phyloP scores from a whole-genome alignment of 768 basidiomycete species.

The Trametes meyenii region DNA sequence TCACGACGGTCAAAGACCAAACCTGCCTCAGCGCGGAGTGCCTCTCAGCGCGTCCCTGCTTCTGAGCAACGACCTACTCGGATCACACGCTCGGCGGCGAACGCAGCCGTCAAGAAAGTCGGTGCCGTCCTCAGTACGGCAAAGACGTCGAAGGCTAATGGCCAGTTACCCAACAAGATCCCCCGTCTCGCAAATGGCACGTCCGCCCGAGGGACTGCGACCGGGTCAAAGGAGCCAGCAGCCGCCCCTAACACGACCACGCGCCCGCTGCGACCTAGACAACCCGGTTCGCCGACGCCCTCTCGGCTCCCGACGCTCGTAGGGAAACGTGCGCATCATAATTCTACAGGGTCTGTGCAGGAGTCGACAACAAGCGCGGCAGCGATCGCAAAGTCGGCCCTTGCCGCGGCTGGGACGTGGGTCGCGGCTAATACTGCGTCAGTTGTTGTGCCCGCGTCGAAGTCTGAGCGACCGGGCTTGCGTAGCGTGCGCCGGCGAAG shows the following conservation, averaged over 20 bases:
- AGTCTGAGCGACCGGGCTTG: slow-evolving; percentile 73
- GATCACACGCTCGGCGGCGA: slow-evolving; percentile 72
- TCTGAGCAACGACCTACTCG: slow-evolving; percentile 77
- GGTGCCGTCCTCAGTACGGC: slow-evolving; percentile 26
- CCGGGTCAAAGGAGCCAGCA: slow-evolving; percentile 39
- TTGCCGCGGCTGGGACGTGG: slow-evolving; percentile 62
- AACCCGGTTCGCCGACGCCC: slow-evolving; percentile 66
- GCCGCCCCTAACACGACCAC: slow-evolving; percentile 30
- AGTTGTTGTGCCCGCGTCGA: slow-evolving; percentile 72
- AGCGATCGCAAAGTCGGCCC: slow-evolving; percentile 43
- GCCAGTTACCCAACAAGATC: slow-evolving; percentile 42
- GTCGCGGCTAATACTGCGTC: slow-evolving; percentile 71
- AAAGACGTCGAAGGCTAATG: slow-evolving; percentile 33
- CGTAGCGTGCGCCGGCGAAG: slow-evolving; percentile 74
- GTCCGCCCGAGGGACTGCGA: slow-evolving; percentile 56
- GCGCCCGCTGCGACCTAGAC: slow-evolving; percentile 42
- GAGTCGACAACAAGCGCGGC: slow-evolving; percentile 43
- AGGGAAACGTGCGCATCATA: slow-evolving; percentile 52
- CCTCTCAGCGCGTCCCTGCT: slow-evolving; percentile 53
- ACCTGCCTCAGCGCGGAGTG: slow-evolving; percentile 32
- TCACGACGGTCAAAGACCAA: slow-evolving; percentile 30
- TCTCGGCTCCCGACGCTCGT: slow-evolving; percentile 79
- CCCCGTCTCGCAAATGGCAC: slow-evolving; percentile 43
- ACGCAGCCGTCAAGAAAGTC: slow-evolving; percentile 37
- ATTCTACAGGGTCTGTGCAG: slow-evolving; percentile 40